phyloP scores from a whole-genome alignment of 2,329 filamentous ascomycete genomes.

The Proliferodiscus dingleyae region DNA sequence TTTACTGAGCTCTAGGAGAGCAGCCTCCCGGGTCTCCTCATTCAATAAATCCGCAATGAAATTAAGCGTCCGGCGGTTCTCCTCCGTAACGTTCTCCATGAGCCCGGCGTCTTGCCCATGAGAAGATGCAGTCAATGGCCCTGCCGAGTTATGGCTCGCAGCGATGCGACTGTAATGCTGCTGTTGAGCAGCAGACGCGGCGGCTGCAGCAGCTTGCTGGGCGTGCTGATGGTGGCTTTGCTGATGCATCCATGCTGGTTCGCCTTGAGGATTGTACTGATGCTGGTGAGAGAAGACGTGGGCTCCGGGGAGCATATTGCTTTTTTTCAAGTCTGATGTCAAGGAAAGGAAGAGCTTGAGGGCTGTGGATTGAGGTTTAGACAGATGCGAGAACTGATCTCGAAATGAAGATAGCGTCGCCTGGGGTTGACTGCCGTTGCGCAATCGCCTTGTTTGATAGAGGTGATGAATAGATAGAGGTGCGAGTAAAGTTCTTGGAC shows the following conservation, averaged over 20 bases:
- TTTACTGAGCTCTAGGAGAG: conserved; percentile 93
- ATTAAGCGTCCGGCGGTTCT: conserved; percentile 85
- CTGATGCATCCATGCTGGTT: conserved; percentile 61
- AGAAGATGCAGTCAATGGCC: conserved; percentile 34
- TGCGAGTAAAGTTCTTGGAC: not conserved
- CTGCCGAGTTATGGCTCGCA: conserved; percentile 52
- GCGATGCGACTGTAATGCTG: conserved; percentile 71
- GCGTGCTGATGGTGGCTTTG: conserved; percentile 37
- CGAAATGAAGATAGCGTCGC: not conserved
- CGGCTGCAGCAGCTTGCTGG: conserved; percentile 33
- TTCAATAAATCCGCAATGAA: conserved; percentile 92
- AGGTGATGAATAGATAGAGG: not conserved
- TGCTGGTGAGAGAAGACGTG: conserved; percentile 66
- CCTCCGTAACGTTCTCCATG: conserved; percentile 72
- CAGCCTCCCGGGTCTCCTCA: conserved; percentile 80
- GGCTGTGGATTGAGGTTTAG: conserved; percentile 6
- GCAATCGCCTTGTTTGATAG: not conserved
- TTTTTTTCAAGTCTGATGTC: conserved; percentile 14
- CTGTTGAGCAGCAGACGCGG: conserved; percentile 33
- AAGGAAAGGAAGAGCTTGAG: conserved; percentile 14
- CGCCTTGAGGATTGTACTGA: conserved; percentile 54
- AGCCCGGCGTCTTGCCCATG: conserved; percentile 53
- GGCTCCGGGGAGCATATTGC: conserved; percentile 54
- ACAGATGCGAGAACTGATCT: not conserved
- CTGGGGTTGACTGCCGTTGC: not conserved